Evolutionary conservation across 148 eudicot genomes (phyloP).

Genomic region (Camellia granthamiana): DNA sequence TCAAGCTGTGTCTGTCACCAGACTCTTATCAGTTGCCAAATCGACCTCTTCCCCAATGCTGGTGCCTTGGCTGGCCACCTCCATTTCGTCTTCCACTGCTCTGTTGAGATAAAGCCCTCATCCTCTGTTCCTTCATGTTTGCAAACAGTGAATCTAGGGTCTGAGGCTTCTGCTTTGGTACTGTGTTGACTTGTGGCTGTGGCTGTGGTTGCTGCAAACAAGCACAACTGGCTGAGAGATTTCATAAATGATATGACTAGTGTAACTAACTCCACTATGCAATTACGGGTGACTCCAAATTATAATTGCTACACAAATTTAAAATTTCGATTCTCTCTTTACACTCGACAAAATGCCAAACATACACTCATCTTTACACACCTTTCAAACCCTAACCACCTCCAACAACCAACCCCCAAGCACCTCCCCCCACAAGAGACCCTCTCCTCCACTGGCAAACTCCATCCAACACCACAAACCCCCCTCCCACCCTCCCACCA

Average conservation of each 20-base stretch:
- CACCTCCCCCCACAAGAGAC: no score
- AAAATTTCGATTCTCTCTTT: no score
- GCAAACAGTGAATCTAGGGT: constrained; percentile 89
- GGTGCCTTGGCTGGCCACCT: constrained; percentile 40
- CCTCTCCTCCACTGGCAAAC: no score
- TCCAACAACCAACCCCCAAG: no score
- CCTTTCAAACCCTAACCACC: no score
- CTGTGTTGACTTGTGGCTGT: constrained; percentile 30
- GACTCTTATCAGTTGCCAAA: constrained; percentile 32
- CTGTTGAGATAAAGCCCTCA: constrained; percentile 47
- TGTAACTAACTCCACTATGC: no score
- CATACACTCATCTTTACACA: no score
- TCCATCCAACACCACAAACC: no score
- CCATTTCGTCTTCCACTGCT: constrained; percentile 37
- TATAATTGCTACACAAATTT: no score
- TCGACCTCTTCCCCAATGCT: constrained; percentile 63
- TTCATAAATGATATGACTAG: neutral
- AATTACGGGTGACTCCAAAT: no score
- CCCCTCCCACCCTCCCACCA: no score
- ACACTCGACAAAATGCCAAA: no score
- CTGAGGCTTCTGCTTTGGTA: constrained; percentile 55
- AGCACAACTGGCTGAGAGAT: neutral
- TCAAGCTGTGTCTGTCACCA: neutral
- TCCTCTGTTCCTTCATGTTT: constrained; percentile 90
- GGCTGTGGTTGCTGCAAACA: constrained; percentile 27